These are phyloP conservation scores for Backusella westeae DNA, from an alignment of 192 early-diverging fungal species.

Conservation along the genomic window DNA sequence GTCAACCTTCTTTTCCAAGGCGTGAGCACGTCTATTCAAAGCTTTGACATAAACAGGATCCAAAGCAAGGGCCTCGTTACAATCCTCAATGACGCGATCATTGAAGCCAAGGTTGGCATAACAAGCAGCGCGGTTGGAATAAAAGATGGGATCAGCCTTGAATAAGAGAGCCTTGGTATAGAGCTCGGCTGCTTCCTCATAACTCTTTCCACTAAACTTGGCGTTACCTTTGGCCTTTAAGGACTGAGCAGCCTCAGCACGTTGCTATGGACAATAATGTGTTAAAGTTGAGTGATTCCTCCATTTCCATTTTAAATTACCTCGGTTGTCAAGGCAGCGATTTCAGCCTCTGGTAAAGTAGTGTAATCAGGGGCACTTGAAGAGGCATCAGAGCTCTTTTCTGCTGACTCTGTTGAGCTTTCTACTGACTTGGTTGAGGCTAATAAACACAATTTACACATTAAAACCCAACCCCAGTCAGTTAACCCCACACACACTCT, in stretches of 20 bases:
- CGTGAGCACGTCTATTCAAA: slow-evolving; percentile 54
- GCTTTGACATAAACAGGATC: slow-evolving; percentile 87
- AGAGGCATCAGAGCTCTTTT: slow-evolving; percentile 22
- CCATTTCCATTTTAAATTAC: slow-evolving; percentile 14
- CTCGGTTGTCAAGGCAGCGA: slow-evolving; percentile 44
- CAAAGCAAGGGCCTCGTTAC: slow-evolving; percentile 74
- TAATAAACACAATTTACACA: neutral
- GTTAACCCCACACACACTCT: neutral
- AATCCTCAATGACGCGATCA: slow-evolving; percentile 80
- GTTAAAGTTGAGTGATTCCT: neutral
- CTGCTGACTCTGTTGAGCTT: neutral
- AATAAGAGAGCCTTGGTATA: slow-evolving; percentile 92
- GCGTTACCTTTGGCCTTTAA: slow-evolving; percentile 88
- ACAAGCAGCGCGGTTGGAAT: slow-evolving; percentile 94
- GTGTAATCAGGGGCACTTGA: slow-evolving; percentile 41
- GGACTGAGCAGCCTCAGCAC: slow-evolving; percentile 60
- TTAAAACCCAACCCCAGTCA: neutral
- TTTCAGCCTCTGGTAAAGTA: slow-evolving; percentile 45
- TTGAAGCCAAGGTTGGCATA: slow-evolving; percentile 71
- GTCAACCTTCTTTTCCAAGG: slow-evolving; percentile 48
- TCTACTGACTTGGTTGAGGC: neutral
- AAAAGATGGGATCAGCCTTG: slow-evolving; percentile 80
- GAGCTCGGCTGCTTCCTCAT: slow-evolving; percentile 76
- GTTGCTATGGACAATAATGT: slow-evolving; percentile 34
- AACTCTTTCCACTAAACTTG: slow-evolving; percentile 79